phyloP scores from a whole-genome alignment of 768 basidiomycete species.

The Auricularia heimuer region DNA sequence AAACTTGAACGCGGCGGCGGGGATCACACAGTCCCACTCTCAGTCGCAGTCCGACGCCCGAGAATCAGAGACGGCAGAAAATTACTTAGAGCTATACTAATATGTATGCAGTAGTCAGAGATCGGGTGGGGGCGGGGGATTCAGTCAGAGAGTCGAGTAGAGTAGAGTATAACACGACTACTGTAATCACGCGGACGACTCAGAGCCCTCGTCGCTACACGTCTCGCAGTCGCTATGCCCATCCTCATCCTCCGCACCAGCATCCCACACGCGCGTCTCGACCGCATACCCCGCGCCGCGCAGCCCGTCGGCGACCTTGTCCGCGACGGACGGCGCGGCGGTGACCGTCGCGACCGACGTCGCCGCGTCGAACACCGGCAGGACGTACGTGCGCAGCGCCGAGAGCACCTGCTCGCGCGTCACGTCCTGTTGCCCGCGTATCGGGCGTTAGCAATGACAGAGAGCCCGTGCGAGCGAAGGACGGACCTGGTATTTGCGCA shows the following conservation, averaged over 20 bases:
- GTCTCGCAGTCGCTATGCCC: constrained; percentile 8
- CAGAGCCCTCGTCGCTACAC: background rate
- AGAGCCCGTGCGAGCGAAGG: too few species aligned
- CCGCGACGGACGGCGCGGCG: constrained; percentile 71
- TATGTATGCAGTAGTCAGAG: too few species aligned
- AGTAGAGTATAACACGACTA: too few species aligned
- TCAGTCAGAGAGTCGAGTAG: too few species aligned
- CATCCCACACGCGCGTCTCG: constrained; percentile 56
- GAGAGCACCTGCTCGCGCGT: constrained; percentile 67
- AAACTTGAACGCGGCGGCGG: too few species aligned
- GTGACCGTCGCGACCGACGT: constrained; percentile 75
- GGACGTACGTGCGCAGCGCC: constrained; percentile 61
- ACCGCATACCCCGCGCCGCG: constrained; percentile 65
- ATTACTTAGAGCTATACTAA: too few species aligned
- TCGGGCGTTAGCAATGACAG: too few species aligned
- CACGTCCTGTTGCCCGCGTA: too few species aligned
- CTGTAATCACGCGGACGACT: background rate
- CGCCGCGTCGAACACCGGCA: constrained; percentile 73
- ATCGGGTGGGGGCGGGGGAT: too few species aligned
- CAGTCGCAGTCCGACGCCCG: background rate
- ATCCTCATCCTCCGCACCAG: constrained; percentile 42
- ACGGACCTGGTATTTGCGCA: constrained; percentile 52
- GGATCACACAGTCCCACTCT: background rate
- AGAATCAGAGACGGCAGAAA: background rate
- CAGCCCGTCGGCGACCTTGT: constrained; percentile 58